These are phyloP conservation scores for Pyrus pyrifolia DNA, from an alignment of 306 rosid genomes.

Conservation along the genomic window DNA sequence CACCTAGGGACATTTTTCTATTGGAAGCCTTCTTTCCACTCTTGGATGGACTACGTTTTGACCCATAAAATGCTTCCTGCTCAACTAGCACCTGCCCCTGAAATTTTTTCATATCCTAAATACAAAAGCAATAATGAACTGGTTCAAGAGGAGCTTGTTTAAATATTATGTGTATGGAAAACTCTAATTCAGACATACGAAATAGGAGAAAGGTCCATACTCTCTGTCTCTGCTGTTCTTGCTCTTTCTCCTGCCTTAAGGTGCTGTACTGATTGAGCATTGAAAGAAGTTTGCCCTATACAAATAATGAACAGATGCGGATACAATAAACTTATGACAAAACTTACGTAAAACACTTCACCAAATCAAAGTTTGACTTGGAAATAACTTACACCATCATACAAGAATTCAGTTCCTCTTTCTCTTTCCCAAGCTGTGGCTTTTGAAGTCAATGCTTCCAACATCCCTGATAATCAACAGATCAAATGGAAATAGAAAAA, in stretches of 20 bases:
- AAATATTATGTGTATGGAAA: background rate
- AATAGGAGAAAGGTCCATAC: constrained; percentile 20
- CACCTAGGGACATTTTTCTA: constrained; percentile 45
- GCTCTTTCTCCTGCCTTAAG: constrained; percentile 63
- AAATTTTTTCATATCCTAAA: constrained; percentile 38
- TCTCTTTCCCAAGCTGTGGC: constrained; percentile 64
- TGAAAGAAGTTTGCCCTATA: constrained; percentile 45
- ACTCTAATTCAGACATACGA: background rate
- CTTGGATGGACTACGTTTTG: constrained; percentile 38
- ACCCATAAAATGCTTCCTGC: constrained; percentile 52
- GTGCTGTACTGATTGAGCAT: constrained; percentile 52
- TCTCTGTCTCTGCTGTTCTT: constrained; percentile 57
- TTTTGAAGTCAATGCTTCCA: constrained; percentile 55
- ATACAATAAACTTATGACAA: background rate
- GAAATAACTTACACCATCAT: constrained; percentile 55
- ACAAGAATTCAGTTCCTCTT: constrained; percentile 47
- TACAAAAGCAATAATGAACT: background rate
- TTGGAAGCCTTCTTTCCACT: constrained; percentile 26
- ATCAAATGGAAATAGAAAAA: background rate
- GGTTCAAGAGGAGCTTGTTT: background rate
- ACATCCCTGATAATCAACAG: constrained; percentile 39
- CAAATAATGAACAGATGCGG: background rate
- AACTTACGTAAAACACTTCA: background rate
- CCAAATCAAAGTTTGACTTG: background rate
- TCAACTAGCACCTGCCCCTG: constrained; percentile 44